A percentile compares a stretch with the other conserved stretches of the same genome.
Evolutionary conservation across 371 early-diverging fungal genomes (phyloP).

Genomic region (Lichtheimia ornata): DNA sequence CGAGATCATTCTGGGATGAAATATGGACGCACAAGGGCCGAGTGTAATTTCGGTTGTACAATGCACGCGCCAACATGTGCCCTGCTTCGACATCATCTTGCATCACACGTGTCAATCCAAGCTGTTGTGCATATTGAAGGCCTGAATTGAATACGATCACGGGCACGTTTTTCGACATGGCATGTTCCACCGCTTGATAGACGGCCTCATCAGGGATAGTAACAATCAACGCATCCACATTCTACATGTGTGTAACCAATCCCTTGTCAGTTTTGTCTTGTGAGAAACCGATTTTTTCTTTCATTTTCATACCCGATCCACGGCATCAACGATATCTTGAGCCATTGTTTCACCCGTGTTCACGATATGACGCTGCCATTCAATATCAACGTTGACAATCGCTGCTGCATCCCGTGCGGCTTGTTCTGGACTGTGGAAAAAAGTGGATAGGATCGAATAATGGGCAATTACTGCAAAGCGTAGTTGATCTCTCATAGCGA

Average conservation of each 20-base stretch:
- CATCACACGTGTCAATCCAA: constrained; percentile 43
- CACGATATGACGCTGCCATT: constrained; percentile 33
- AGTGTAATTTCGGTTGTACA: constrained; percentile 22
- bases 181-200: constrained; percentile 34
- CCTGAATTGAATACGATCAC: constrained; percentile 53
- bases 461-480: constrained; percentile 32
- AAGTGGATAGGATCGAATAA: constrained; percentile 27
- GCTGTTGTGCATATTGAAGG: constrained; percentile 31
- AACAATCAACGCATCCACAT: constrained; percentile 39
- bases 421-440: constrained; percentile 27
- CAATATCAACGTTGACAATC: constrained; percentile 30
- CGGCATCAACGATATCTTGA: constrained; percentile 27
- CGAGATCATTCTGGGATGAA: neutral
- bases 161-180: constrained; percentile 31
- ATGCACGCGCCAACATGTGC: constrained; percentile 31
- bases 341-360: constrained; percentile 23
- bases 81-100: constrained; percentile 46
- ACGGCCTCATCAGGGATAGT: constrained; percentile 44
- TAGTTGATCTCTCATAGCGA: neutral
- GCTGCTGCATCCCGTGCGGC: constrained; percentile 48
- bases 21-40: constrained; percentile 18
- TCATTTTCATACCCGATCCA: constrained; percentile 12
- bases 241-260: too few species aligned
- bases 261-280: constrained; percentile 4
- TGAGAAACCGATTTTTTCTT: neutral